Evolutionary conservation across 2,329 filamentous ascomycete species (phyloP).

Genomic region (Sclerotinia glacialis): DNA sequence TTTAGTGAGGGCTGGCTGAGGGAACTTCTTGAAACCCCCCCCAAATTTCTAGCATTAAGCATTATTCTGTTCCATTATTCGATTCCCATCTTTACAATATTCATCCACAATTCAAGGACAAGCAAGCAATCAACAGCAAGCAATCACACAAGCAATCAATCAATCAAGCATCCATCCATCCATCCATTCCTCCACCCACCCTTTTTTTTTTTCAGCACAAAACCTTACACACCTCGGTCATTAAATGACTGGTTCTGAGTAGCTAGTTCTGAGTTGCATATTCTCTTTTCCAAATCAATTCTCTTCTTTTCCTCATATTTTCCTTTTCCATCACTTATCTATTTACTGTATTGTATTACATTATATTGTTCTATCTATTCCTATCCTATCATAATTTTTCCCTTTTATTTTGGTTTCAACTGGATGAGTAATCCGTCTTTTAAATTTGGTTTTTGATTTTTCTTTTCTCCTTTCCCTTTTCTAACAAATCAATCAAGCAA

Average conservation of each 20-base stretch:
- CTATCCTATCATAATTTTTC: background rate
- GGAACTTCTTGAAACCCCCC: background rate
- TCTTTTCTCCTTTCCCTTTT: background rate
- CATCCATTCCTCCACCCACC: background rate
- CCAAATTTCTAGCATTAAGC: background rate
- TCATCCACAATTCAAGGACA: background rate
- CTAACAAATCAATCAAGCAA: background rate
- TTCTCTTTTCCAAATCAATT: background rate
- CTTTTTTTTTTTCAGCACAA: background rate
- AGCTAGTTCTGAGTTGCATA: background rate
- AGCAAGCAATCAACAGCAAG: background rate
- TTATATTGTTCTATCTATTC: too few relatives aligned
- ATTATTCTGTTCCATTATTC: background rate
- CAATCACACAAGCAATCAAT: too few relatives aligned
- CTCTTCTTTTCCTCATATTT: too few relatives aligned
- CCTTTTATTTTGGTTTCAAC: background rate
- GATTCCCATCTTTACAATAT: too few relatives aligned
- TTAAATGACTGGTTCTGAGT: conserved; percentile 10
- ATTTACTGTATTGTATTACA: background rate
- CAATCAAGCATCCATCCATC: background rate
- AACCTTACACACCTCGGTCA: background rate
- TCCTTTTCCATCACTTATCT: too few relatives aligned
- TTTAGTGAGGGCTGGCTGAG: background rate
- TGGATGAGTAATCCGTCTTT: too few relatives aligned
- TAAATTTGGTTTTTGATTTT: too few relatives aligned